phyloP scores from a whole-genome alignment of 2,329 filamentous ascomycete genomes.

The Verticillium nubilum region DNA sequence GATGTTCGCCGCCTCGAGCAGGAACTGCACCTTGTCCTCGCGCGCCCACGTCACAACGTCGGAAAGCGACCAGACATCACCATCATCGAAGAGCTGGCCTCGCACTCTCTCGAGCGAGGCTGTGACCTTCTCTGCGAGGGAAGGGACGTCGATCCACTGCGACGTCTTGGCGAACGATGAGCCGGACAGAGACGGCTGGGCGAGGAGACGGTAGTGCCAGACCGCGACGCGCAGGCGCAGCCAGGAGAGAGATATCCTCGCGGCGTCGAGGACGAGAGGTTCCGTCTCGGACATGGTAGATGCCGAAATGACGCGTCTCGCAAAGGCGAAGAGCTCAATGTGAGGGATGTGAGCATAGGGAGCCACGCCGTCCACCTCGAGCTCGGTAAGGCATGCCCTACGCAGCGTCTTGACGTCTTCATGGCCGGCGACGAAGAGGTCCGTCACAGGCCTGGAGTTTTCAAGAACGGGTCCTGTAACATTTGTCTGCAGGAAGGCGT shows the following conservation, averaged over 20 bases:
- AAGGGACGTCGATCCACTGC: constrained; percentile 55
- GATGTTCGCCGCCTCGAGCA: constrained; percentile 77
- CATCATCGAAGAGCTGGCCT: constrained; percentile 23
- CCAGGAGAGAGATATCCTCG: constrained; percentile 43
- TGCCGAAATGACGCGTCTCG: constrained; percentile 39
- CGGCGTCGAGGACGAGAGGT: constrained; percentile 32
- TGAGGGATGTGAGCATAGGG: constrained; percentile 80
- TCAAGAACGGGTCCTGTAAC: constrained; percentile 80
- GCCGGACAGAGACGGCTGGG: constrained; percentile 48
- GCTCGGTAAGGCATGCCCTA: constrained; percentile 53
- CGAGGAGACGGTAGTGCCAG: constrained; percentile 57
- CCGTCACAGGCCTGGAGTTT: neutral
- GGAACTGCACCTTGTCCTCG: constrained; percentile 60
- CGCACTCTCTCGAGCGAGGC: constrained; percentile 36
- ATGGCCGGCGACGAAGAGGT: constrained; percentile 4
- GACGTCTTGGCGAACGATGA: constrained; percentile 50
- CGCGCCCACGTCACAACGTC: constrained; percentile 29
- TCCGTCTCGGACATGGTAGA: constrained; percentile 14
- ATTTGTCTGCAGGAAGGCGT: constrained; percentile 79
- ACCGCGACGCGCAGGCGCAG: constrained; percentile 67
- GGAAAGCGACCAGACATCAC: constrained; percentile 28
- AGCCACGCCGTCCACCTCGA: constrained; percentile 79
- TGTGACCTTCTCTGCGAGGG: constrained; percentile 45
- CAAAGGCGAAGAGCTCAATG: constrained; percentile 77
- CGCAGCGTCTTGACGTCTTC: constrained; percentile 34